Evolutionary conservation across 441 rosid genomes (phyloP), one percentile per base, ranked within the genome.

Genomic region (Gossypium davidsonii): DNA sequence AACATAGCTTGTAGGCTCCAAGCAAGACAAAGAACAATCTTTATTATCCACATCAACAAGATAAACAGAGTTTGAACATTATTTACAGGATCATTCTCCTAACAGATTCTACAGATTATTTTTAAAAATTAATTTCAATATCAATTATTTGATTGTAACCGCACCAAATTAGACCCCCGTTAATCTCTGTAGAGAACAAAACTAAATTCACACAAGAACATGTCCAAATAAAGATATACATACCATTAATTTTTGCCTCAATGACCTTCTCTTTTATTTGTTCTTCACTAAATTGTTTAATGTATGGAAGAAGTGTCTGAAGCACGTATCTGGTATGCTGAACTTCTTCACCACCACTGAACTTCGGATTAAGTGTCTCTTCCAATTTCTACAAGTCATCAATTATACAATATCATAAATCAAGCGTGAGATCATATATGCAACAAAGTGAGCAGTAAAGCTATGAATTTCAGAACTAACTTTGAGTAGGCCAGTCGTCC

Each of bases 221-320:
- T 14, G 14, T 17, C 18, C 49, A 34, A 11, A 46, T n/a, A 59
- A 14, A 58, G 23, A 74, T 15, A 44, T 10, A 53, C 53, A 72
- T 81, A 87, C 93, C 88, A 75, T 6, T 76, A 31, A 57, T 70
- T 59, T 58, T 66, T n/a, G 88, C 87, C 75, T 89, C 91, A 49
- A 80, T 71, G 57, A 57, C 51, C 79, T 72, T 76, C 80, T 89
- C 93, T 44, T 61, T 67, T 63, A 74, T 68, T 74, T 87, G 93
- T 39, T 79, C 82, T 77, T 75, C 79, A 71, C 75, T 65, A 25
- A 87, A 61, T 28, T 67, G 79, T 72, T 80, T 84, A 75, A 87
- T 15, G 71, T 42, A 75, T 2, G 93, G 88, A 31, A 87, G 82
- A 67, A 87, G 83, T 4, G 56, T 48, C 62, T 34, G 76, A 51